Conservation (phyloP, 2,329 filamentous ascomycete species). For the Sphaerostilbella broomeana region DNA sequence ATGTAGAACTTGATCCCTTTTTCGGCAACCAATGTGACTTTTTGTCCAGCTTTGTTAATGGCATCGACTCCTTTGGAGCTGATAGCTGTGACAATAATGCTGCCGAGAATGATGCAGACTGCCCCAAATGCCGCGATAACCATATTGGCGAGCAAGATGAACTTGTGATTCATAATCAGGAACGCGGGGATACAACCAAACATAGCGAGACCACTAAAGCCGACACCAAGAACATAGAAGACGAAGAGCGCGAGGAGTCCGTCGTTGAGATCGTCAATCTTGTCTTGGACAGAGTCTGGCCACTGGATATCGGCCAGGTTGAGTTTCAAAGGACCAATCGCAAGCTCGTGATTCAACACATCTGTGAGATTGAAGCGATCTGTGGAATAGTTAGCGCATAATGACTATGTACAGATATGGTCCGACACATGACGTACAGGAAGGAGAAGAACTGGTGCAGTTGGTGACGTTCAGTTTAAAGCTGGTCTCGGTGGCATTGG, state of each 20-base stretch:
- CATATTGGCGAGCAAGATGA: slow-evolving; percentile 31
- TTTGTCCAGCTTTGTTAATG: slow-evolving; percentile 38
- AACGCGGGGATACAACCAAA: slow-evolving; percentile 32
- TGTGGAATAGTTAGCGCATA: slow-evolving; percentile 14
- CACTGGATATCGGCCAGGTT: slow-evolving; percentile 40
- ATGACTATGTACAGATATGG: too few species aligned
- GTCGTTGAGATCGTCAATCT: slow-evolving; percentile 43
- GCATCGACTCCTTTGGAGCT: slow-evolving; percentile 33
- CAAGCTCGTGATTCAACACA: slow-evolving; percentile 40
- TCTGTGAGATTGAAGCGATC: slow-evolving; percentile 41
- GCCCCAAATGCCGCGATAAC: slow-evolving; percentile 30
- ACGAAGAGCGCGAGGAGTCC: slow-evolving; percentile 43
- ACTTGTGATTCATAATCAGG: slow-evolving; percentile 23
- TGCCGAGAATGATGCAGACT: slow-evolving; percentile 34
- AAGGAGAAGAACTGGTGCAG: slow-evolving; percentile 35
- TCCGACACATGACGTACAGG: slow-evolving; percentile 23
- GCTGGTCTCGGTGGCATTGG: slow-evolving; percentile 33
- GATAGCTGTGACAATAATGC: slow-evolving; percentile 37
- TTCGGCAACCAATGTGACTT: slow-evolving; percentile 38
- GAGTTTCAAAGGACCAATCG: slow-evolving; percentile 38
- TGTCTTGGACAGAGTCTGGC: slow-evolving; percentile 37
- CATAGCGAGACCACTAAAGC: slow-evolving; percentile 38
- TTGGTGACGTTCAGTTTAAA: slow-evolving; percentile 37
- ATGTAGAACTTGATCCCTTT: slow-evolving; percentile 38
- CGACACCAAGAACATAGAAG: slow-evolving; percentile 40